phyloP scores from a whole-genome alignment of 306 rosid genomes.

The Fragaria vesca region DNA sequence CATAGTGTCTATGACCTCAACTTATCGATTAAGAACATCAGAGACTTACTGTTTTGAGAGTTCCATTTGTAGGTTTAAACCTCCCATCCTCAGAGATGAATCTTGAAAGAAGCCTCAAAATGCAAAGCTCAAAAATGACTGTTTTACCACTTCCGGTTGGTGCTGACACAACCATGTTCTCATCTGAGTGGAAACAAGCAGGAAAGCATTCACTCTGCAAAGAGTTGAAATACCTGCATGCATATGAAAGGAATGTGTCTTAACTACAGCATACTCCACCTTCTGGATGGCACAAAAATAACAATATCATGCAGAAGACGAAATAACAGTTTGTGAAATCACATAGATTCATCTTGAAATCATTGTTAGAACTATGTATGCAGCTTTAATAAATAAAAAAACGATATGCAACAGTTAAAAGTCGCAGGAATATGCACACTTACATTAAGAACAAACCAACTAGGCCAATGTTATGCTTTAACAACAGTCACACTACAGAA shows the following conservation, averaged over 20 bases:
- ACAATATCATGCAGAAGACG: background rate
- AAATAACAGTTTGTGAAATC: background rate
- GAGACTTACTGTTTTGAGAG: conserved; percentile 81
- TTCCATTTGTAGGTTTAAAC: conserved; percentile 66
- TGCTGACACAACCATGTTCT: conserved; percentile 90
- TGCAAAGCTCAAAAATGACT: conserved; percentile 89
- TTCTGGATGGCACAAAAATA: too few relatives aligned
- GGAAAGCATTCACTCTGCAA: conserved; percentile 98
- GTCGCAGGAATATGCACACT: background rate
- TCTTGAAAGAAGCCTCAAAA: conserved; percentile 83
- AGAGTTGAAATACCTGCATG: conserved; percentile 83
- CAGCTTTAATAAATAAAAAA: background rate
- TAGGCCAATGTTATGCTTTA: background rate
- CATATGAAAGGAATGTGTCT: background rate
- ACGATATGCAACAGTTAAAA: background rate
- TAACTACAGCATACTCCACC: background rate
- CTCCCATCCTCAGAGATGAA: conserved; percentile 64
- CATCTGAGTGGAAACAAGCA: conserved; percentile 80
- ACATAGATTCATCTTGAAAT: background rate
- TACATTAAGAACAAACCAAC: background rate
- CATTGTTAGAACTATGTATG: background rate
- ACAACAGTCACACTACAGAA: conserved; percentile 16
- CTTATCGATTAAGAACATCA: background rate
- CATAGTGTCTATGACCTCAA: conserved; percentile 9
- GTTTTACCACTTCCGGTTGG: conserved; percentile 99